phyloP scores from a whole-genome alignment of 2,329 filamentous ascomycete genomes.

The Microcyclospora tardicrescens region DNA sequence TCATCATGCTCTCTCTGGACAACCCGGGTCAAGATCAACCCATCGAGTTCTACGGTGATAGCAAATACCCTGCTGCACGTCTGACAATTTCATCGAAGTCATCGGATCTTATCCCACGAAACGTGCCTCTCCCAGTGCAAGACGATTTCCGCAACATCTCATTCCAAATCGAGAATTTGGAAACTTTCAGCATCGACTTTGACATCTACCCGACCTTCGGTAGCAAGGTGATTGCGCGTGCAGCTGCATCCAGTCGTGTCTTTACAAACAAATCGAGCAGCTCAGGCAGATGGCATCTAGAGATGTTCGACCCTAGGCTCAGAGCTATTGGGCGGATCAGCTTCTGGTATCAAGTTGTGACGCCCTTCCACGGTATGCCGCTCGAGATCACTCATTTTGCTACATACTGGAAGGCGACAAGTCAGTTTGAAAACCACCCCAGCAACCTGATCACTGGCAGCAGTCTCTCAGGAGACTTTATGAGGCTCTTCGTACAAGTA shows the following conservation, averaged over 20 bases:
- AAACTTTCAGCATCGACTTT: slow-evolving; percentile 88
- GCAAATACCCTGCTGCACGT: slow-evolving; percentile 87
- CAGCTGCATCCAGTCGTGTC: slow-evolving; percentile 75
- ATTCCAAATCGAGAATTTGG: slow-evolving; percentile 89
- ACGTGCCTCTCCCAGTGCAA: slow-evolving; percentile 87
- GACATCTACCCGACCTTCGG: slow-evolving; percentile 97
- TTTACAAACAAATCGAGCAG: slow-evolving; percentile 66
- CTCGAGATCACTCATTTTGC: slow-evolving; percentile 96
- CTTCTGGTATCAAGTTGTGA: slow-evolving; percentile 92
- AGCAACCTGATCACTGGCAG: slow-evolving; percentile 87
- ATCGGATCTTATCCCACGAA: slow-evolving; percentile 91
- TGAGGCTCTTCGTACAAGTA: slow-evolving; percentile 80
- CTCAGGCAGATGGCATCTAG: slow-evolving; percentile 69
- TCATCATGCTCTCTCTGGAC: slow-evolving; percentile 84
- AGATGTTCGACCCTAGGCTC: slow-evolving; percentile 82
- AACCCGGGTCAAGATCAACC: slow-evolving; percentile 53
- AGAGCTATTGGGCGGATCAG: slow-evolving; percentile 86
- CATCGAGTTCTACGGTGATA: slow-evolving; percentile 90
- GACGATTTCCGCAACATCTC: slow-evolving; percentile 89
- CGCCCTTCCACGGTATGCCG: slow-evolving; percentile 83
- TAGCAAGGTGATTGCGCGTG: slow-evolving; percentile 93
- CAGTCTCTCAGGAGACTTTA: slow-evolving; percentile 89
- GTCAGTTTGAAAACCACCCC: slow-evolving; percentile 73
- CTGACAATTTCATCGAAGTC: slow-evolving; percentile 94
- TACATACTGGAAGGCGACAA: slow-evolving; percentile 98